These are phyloP conservation scores for Cutaneotrichosporon sp. DNA, from an alignment of 1,284 basidiomycete genomes.

Conservation along the genomic window DNA sequence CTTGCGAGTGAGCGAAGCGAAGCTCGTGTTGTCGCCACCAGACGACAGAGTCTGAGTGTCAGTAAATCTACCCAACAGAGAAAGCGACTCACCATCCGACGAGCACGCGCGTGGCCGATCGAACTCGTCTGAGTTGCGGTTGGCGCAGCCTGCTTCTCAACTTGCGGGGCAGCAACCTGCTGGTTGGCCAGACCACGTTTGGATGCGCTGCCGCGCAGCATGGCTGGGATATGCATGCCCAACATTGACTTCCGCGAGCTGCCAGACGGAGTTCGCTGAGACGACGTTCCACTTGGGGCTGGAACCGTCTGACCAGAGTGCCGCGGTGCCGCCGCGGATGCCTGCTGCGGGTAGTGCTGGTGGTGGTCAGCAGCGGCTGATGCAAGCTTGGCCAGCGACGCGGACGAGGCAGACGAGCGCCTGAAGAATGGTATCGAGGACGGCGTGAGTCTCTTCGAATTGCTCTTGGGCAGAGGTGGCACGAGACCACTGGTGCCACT, in stretches of 20 bases:
- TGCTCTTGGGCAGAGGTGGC: slow-evolving; percentile 23
- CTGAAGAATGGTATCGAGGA: slow-evolving; percentile 95
- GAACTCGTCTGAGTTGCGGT: slow-evolving; percentile 66
- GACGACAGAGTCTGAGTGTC: slow-evolving; percentile 73
- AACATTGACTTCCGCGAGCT: slow-evolving; percentile 49
- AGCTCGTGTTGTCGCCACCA: slow-evolving; percentile 57
- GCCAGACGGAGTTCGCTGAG: slow-evolving; percentile 29
- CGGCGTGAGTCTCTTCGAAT: slow-evolving; percentile 69
- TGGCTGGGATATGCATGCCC: slow-evolving; percentile 68
- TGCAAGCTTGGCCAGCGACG: slow-evolving; percentile 26
- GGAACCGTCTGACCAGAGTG: slow-evolving; percentile 22
- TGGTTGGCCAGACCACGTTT: slow-evolving; percentile 46
- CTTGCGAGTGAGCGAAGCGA: slow-evolving; percentile 32
- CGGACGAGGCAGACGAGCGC: slow-evolving; percentile 81
- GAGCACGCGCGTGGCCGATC: neutral
- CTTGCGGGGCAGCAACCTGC: slow-evolving; percentile 8
- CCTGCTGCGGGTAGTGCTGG: neutral
- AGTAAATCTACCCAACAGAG: neutral
- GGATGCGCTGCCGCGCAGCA: slow-evolving; percentile 78
- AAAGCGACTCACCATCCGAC: slow-evolving; percentile 19
- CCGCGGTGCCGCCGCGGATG: slow-evolving; percentile 7
- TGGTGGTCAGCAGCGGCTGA: slow-evolving; percentile 21
- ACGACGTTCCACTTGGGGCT: slow-evolving; percentile 5
- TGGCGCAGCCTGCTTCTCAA: slow-evolving; percentile 21
- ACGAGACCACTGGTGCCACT: slow-evolving; percentile 11